phyloP scores from a whole-genome alignment of 805 yeast genomes.

The Saturnispora bothae region DNA sequence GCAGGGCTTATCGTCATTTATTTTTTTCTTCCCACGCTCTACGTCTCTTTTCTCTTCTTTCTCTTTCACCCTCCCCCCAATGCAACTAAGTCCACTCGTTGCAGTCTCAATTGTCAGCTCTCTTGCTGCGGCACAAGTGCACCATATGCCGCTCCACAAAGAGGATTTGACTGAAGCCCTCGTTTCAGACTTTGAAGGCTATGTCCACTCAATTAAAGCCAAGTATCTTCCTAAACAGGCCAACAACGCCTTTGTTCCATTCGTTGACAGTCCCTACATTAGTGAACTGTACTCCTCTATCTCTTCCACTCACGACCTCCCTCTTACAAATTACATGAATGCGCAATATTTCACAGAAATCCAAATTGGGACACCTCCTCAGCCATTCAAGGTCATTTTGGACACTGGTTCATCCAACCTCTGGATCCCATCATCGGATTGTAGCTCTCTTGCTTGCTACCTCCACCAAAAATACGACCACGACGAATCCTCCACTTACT shows the following conservation, averaged over 20 bases:
- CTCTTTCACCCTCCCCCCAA: no score
- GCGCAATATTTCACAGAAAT: conserved; percentile 96
- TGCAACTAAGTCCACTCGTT: no score
- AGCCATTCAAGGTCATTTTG: conserved; percentile 82
- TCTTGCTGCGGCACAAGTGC: conserved; percentile 31
- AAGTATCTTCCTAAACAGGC: conserved; percentile 30
- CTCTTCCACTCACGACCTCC: conserved; percentile 53
- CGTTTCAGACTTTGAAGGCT: conserved; percentile 36
- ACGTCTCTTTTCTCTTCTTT: no score
- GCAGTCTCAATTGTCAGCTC: conserved; percentile 26
- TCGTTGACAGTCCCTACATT: conserved; percentile 21
- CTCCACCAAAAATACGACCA: conserved; percentile 88
- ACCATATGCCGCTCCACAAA: conserved; percentile 37
- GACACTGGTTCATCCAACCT: conserved; percentile 96
- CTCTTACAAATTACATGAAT: conserved; percentile 85
- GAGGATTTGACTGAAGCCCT: conserved; percentile 38
- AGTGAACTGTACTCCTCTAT: conserved; percentile 14
- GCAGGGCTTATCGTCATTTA: no score
- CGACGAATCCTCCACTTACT: conserved; percentile 68
- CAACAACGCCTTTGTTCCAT: conserved; percentile 33
- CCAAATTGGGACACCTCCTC: conserved; percentile 86
- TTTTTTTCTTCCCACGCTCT: no score
- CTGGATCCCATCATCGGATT: conserved; percentile 90
- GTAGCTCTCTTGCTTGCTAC: conserved; percentile 91
- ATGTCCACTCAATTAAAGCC: conserved; percentile 37